Evolutionary conservation across 805 yeast genomes (phyloP).

Genomic region (Blastobotrys attinorum): DNA sequence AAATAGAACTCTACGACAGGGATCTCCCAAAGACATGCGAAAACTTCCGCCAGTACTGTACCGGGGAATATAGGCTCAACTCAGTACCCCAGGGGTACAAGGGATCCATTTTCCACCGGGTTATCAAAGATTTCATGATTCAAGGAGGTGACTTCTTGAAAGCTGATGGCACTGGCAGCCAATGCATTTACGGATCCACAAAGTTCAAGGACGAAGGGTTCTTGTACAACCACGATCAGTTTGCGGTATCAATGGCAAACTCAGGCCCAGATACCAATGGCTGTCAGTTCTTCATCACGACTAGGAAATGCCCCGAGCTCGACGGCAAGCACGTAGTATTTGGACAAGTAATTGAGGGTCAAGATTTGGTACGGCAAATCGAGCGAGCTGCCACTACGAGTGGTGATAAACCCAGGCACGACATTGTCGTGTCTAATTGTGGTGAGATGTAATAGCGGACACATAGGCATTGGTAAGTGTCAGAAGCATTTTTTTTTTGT

Average conservation of each 20-base stretch:
- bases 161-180: constrained; percentile 39
- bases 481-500: too few relatives aligned
- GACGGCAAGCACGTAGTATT: constrained; percentile 45
- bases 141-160: constrained; percentile 43
- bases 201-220: constrained; percentile 41
- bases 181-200: constrained; percentile 34
- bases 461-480: too few relatives aligned
- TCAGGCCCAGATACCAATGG: constrained; percentile 57
- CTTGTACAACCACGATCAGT: constrained; percentile 24
- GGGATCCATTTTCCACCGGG: constrained; percentile 31
- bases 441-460: constrained; percentile 33
- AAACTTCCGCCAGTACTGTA: constrained; percentile 46
- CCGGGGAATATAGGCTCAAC: constrained; percentile 38
- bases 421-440: constrained; percentile 27
- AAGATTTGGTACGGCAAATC: constrained; percentile 22
- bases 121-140: constrained; percentile 38
- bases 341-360: constrained; percentile 41
- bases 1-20: constrained; percentile 36
- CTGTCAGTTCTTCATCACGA: constrained; percentile 47
- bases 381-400: constrained; percentile 26
- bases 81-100: constrained; percentile 40
- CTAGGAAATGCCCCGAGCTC: constrained; percentile 30
- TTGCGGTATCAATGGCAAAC: constrained; percentile 47
- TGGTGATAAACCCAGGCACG: constrained; percentile 27
- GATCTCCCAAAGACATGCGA: constrained; percentile 40